Conservation (phyloP, 371 early-diverging fungal genomes). For the Cladochytrium tenue region DNA sequence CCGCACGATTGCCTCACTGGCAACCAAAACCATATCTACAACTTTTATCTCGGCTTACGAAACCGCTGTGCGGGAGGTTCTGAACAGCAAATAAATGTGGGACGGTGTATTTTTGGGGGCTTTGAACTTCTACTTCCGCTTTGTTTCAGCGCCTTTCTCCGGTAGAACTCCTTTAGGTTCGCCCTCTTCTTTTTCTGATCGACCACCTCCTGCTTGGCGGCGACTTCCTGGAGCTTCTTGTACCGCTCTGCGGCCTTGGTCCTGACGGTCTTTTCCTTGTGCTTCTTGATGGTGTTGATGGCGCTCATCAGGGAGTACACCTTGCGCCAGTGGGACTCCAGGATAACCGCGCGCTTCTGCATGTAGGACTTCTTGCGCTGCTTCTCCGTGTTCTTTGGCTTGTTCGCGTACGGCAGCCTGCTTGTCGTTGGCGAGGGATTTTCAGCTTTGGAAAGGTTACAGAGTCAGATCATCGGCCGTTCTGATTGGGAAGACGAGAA, state of each 20-base stretch:
- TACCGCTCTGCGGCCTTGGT: too few relatives aligned
- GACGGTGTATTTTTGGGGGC: too few relatives aligned
- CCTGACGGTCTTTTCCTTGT: constrained; percentile 77
- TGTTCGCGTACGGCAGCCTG: constrained; percentile 87
- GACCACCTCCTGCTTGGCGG: constrained; percentile 25
- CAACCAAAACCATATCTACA: constrained; percentile 27
- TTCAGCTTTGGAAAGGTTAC: constrained; percentile 43
- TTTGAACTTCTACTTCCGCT: too few relatives aligned
- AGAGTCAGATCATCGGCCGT: background rate
- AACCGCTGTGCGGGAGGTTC: constrained; percentile 15
- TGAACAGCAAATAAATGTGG: constrained; percentile 16
- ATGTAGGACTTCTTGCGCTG: constrained; percentile 52
- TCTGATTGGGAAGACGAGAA: background rate
- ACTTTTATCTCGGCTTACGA: constrained; percentile 27
- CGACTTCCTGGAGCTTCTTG: too few relatives aligned
- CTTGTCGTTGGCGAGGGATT: constrained; percentile 79
- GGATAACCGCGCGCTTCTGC: constrained; percentile 80
- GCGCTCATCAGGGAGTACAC: constrained; percentile 79
- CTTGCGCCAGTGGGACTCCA: constrained; percentile 87
- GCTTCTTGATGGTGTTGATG: constrained; percentile 82
- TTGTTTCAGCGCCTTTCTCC: too few relatives aligned
- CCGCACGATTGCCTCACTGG: constrained; percentile 5
- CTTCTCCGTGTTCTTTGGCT: constrained; percentile 71
- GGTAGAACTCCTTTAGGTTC: too few relatives aligned
- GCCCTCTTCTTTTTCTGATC: constrained; percentile 20